These are phyloP conservation scores for Trifolium pratense DNA, from an alignment of 306 rosid species.

Conservation along the genomic window DNA sequence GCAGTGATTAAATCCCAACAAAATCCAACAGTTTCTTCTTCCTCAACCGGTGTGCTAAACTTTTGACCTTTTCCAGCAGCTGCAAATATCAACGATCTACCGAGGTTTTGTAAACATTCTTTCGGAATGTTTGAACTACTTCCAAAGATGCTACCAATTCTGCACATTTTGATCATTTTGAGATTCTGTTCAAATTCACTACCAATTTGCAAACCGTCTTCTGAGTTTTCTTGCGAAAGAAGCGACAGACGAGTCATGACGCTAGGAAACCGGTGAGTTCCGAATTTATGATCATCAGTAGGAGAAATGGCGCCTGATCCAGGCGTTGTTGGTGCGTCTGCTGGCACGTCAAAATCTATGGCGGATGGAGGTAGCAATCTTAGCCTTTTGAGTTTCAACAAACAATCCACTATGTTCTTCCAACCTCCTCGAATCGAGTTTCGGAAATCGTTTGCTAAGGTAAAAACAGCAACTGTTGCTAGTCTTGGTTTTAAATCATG, in stretches of 20 bases:
- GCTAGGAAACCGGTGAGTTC: constrained; percentile 52
- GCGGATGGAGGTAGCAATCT: constrained; percentile 74
- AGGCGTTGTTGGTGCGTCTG: constrained; percentile 44
- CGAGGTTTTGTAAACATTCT: constrained; percentile 71
- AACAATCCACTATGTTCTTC: constrained; percentile 88
- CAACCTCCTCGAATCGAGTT: constrained; percentile 85
- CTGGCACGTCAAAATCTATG: constrained; percentile 60
- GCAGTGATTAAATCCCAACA: constrained; percentile 90
- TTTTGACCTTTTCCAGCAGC: constrained; percentile 98
- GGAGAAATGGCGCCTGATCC: constrained; percentile 58
- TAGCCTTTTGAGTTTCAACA: constrained; percentile 84
- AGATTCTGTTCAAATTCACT: constrained; percentile 83
- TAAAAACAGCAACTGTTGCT: constrained; percentile 88
- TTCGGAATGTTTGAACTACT: constrained; percentile 66
- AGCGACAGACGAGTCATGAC: constrained; percentile 57
- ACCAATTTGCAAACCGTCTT: constrained; percentile 68
- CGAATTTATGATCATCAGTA: constrained; percentile 49
- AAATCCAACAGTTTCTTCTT: constrained; percentile 88
- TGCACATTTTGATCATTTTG: constrained; percentile 78
- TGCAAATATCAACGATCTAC: constrained; percentile 74
- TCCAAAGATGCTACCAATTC: constrained; percentile 71
- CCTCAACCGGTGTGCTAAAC: constrained; percentile 86
- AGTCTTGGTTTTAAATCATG: constrained; percentile 84
- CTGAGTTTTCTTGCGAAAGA: constrained; percentile 61
- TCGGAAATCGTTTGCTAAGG: constrained; percentile 71